A percentile compares a stretch with the other conserved stretches of the same genome.
phyloP scores from a whole-genome alignment of 805 yeast species.

The Metschnikowia matae region DNA sequence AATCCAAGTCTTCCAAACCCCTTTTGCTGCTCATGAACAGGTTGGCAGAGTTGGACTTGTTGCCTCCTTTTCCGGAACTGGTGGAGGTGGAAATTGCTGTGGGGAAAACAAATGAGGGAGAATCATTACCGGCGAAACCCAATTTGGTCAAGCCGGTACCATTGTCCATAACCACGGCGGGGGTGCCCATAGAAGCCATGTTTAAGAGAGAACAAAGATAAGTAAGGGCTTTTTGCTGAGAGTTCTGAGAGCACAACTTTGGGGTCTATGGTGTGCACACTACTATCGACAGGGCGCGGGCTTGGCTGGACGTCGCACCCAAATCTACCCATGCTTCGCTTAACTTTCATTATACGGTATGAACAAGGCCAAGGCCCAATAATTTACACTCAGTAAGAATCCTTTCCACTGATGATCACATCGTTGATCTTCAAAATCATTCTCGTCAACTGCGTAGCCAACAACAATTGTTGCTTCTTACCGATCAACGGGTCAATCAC shows the following conservation, averaged over 20 bases:
- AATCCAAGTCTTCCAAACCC: slow-evolving; percentile 92
- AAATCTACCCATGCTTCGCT: not conserved
- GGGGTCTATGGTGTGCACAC: slow-evolving; percentile 6
- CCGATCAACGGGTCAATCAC: slow-evolving; percentile 97
- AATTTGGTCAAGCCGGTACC: slow-evolving; percentile 98
- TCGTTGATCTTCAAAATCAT: slow-evolving; percentile 97
- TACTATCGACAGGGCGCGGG: slow-evolving; percentile 1
- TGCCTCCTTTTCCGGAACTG: slow-evolving; percentile 38
- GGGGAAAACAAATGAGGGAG: slow-evolving; percentile 96
- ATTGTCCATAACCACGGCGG: slow-evolving; percentile 97
- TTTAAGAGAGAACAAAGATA: slow-evolving; percentile 3
- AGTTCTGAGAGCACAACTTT: not conserved
- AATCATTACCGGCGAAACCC: slow-evolving; percentile 97
- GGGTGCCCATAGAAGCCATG: slow-evolving; percentile 54
- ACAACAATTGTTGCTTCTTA: slow-evolving; percentile 88
- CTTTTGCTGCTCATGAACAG: slow-evolving; percentile 61
- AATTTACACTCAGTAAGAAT: slow-evolving; percentile 46
- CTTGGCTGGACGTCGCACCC: not conserved
- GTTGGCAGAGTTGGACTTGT: slow-evolving; percentile 29
- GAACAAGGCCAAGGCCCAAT: slow-evolving; percentile 4
- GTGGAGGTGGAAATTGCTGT: slow-evolving; percentile 88
- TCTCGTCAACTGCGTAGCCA: slow-evolving; percentile 96
- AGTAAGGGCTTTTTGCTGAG: slow-evolving; percentile 1
- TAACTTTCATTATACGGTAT: slow-evolving; percentile 3
- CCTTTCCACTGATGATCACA: slow-evolving; percentile 87